Evolutionary conservation across 2,329 filamentous ascomycete genomes (phyloP).

Genomic region (Purpureocillium lavendulum): DNA sequence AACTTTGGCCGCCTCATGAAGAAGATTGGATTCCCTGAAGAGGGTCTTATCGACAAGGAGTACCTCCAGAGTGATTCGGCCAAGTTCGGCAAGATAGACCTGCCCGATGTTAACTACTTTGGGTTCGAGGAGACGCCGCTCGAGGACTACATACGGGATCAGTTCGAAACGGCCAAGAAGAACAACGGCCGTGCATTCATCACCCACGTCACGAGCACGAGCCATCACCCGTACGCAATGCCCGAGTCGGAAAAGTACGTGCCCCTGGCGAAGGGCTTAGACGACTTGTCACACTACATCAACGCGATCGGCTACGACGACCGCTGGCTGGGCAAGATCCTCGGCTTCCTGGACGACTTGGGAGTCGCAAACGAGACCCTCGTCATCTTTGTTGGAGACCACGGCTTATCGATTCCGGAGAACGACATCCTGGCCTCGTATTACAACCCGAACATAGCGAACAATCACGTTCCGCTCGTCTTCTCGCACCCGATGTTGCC

Average conservation of each 20-base stretch:
- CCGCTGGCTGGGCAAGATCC: constrained; percentile 21
- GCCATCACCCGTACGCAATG: constrained; percentile 22
- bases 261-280: constrained; percentile 15
- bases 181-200: constrained; percentile 22
- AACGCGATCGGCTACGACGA: constrained; percentile 24
- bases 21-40: constrained; percentile 17
- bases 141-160: constrained; percentile 23
- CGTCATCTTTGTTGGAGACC: constrained; percentile 22
- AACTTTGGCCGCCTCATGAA: constrained; percentile 17
- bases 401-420: constrained; percentile 23
- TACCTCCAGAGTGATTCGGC: constrained; percentile 19
- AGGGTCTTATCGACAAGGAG: constrained; percentile 17
- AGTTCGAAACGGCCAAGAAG: constrained; percentile 18
- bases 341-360: constrained; percentile 20
- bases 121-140: constrained; percentile 21
- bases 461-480: constrained; percentile 22
- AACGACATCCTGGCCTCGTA: constrained; percentile 21
- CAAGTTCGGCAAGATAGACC: constrained; percentile 16
- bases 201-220: constrained; percentile 25
- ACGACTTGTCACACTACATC: constrained; percentile 23
- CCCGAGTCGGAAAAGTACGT: constrained; percentile 18
- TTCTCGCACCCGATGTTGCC: constrained; percentile 24
- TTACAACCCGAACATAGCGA: constrained; percentile 23
- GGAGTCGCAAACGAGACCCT: constrained; percentile 24
- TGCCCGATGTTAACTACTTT: constrained; percentile 25